phyloP scores from a whole-genome alignment of 768 basidiomycete species.

The Tylopilus sp. region DNA sequence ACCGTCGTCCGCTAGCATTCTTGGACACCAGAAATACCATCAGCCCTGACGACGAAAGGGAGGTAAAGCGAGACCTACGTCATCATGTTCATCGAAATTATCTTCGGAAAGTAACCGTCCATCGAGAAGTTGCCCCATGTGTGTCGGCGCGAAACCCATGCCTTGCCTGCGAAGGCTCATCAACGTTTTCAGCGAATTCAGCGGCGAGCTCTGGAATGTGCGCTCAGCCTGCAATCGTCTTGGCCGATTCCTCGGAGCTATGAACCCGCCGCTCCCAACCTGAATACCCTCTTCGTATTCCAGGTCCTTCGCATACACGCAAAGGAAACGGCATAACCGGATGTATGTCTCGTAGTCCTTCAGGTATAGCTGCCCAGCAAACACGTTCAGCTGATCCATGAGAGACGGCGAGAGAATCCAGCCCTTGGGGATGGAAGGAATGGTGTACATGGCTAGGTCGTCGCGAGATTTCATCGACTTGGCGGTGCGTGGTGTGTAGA shows the following conservation, averaged over 20 bases:
- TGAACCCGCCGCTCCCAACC: not conserved
- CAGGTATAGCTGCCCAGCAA: not conserved
- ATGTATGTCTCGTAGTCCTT: not conserved
- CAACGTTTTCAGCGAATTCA: not conserved
- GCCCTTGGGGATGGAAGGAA: not conserved
- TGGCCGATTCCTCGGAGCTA: not conserved
- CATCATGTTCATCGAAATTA: not conserved
- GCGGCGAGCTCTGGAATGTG: not conserved
- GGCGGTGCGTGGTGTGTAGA: not conserved
- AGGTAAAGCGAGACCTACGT: not conserved
- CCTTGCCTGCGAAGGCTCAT: not conserved
- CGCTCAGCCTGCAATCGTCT: not conserved
- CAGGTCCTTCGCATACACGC: not conserved
- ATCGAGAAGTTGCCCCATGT: not conserved
- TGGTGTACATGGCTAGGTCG: not conserved
- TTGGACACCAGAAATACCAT: not conserved
- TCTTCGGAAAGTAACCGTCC: not conserved
- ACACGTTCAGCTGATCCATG: not conserved
- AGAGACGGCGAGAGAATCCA: not conserved
- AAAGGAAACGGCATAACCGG: too few species aligned
- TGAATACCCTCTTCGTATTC: not conserved
- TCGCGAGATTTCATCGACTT: not conserved
- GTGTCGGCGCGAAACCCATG: not conserved
- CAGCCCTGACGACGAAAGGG: not conserved
- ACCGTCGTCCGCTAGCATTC: too few species aligned